Base-by-base conservation (phyloP, 164 flowering plant species). In the Nymphaea thermarum region DNA sequence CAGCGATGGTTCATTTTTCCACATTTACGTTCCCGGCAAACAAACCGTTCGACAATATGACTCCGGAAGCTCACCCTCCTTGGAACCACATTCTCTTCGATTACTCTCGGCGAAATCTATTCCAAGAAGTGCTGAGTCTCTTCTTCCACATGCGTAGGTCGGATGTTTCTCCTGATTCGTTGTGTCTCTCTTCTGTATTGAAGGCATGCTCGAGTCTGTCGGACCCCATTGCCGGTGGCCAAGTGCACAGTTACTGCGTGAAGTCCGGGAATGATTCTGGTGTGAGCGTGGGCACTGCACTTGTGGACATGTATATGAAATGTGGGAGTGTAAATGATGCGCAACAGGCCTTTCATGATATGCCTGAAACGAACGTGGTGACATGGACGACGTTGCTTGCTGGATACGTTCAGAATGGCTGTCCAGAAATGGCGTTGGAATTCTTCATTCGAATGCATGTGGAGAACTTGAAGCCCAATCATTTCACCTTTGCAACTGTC, bases 311-410 rank as follows among this genome's bases (percentile, higher is more conserved):
- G 90, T 91, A 89, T 71, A 79, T 89, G 87, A 91, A 88, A 71
- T 81, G 76, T 44, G 74, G 63, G 63, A 67, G 62, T 67, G 68
- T 85, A 43, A 73, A 70, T 3, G 84, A 85, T 64, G 97, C 89
- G 44, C 76, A 70, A 74, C 76, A 66, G 62, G 78, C 79, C 42
- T 91, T 93, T 67, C 83, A 83, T 73, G 82, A 81, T 62, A 88
- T 91, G 90, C 80, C 71, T 4, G 88, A 80, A 60, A 87, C 76
- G 74, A 89, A 88, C 83, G 96, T 85, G 41, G 88, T 91, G 47
- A 82, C 98, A 14, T 93, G 97, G 97, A 94, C 96, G 64, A 82
- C 91, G 1, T 74, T 91, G 83, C 76, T 94, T 3, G 55, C 87
- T 0, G 97, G 98, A 7, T 91, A 80, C 71, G 74, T 82, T 2